Conservation (phyloP, 2,329 filamentous ascomycete species). For the Exophiala bonariae region DNA sequence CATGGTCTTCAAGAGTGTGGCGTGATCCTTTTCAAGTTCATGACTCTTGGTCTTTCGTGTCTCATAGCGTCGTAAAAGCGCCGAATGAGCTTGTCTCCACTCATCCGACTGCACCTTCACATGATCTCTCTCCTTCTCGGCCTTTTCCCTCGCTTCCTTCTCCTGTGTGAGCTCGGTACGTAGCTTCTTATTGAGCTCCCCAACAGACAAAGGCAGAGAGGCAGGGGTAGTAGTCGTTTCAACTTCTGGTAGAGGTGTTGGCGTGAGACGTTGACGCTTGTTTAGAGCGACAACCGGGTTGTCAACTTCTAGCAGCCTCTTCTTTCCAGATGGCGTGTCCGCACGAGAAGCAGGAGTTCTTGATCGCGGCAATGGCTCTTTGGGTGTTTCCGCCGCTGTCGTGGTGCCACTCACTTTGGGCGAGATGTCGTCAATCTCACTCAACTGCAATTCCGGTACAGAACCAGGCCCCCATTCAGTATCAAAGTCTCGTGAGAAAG, state of each 20-base stretch:
- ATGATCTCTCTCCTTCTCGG: constrained; percentile 31
- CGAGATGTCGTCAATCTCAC: constrained; percentile 30
- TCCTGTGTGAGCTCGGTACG: constrained; percentile 19
- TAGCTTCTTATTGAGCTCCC: constrained; percentile 31
- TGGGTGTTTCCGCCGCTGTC: constrained; percentile 21
- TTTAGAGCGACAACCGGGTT: constrained; percentile 25
- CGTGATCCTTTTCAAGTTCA: constrained; percentile 37
- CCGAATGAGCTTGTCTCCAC: constrained; percentile 34
- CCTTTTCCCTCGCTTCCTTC: constrained; percentile 32
- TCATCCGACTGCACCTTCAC: constrained; percentile 33
- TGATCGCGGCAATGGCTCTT: constrained; percentile 16
- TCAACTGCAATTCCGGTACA: constrained; percentile 39
- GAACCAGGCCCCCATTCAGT: constrained; percentile 38
- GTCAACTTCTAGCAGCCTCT: constrained; percentile 32
- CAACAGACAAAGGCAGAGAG: constrained; percentile 28
- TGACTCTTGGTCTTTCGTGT: constrained; percentile 37
- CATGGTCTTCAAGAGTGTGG: constrained; percentile 23
- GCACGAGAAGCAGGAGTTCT: constrained; percentile 26
- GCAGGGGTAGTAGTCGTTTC: constrained; percentile 14
- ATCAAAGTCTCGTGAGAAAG: constrained; percentile 37
- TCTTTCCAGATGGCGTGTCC: constrained; percentile 29
- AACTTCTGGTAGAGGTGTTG: constrained; percentile 35
- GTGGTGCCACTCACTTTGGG: constrained; percentile 13
- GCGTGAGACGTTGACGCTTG: constrained; percentile 41
- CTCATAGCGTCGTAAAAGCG: constrained; percentile 48